Conservation (phyloP, 208 protist genomes). For the Trypanosoma grayi region DNA sequence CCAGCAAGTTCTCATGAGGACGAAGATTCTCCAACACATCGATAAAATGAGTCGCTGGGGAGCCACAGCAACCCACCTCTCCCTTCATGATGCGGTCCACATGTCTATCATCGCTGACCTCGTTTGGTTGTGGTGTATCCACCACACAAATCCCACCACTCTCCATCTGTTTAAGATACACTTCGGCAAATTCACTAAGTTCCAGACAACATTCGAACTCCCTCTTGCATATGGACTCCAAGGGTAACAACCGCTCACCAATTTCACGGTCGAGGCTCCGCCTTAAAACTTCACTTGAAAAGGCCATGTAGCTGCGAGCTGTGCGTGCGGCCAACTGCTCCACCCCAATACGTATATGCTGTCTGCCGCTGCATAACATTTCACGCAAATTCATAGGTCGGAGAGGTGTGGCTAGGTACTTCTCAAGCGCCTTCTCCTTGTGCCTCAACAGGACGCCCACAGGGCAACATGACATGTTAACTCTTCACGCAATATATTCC, state of each 20-base stretch:
- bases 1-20: slow-evolving; percentile 64
- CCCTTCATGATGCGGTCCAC: slow-evolving; percentile 18
- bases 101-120: slow-evolving; percentile 18
- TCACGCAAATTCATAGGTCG: slow-evolving; percentile 46
- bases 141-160: slow-evolving; percentile 11
- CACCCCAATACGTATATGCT: slow-evolving; percentile 22
- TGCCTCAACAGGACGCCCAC: neutral
- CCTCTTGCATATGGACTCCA: slow-evolving; percentile 47
- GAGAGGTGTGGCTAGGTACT: slow-evolving; percentile 46
- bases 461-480: slow-evolving; percentile 28
- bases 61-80: neutral
- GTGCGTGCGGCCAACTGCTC: slow-evolving; percentile 74
- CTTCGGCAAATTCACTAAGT: slow-evolving; percentile 36
- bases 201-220: slow-evolving; percentile 73
- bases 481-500: neutral
- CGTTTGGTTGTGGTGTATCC: slow-evolving; percentile 2
- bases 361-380: slow-evolving; percentile 28
- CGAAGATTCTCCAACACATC: slow-evolving; percentile 57
- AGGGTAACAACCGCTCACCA: slow-evolving; percentile 44
- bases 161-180: slow-evolving; percentile 31
- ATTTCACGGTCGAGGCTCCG: slow-evolving; percentile 40
- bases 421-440: slow-evolving; percentile 6
- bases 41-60: slow-evolving; percentile 9
- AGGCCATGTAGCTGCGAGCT: slow-evolving; percentile 57
- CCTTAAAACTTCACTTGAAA: slow-evolving; percentile 44